These are phyloP conservation scores for Pyrrhoderma noxium DNA, from an alignment of 1,284 basidiomycete species.

Conservation along the genomic window DNA sequence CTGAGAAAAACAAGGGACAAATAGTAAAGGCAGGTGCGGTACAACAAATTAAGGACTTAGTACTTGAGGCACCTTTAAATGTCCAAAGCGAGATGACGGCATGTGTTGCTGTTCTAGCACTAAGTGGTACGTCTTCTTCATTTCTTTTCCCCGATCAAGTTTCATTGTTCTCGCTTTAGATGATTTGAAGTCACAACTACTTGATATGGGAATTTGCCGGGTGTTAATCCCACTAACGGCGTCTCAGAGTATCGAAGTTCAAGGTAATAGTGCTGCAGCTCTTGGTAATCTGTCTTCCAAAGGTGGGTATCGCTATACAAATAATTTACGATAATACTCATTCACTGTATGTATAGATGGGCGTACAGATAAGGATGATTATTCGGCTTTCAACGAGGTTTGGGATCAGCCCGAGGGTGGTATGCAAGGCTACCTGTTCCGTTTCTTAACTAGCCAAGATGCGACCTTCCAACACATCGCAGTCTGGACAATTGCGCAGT, in stretches of 20 bases:
- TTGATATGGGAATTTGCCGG: slow-evolving; percentile 98
- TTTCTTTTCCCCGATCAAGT: neutral
- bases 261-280: slow-evolving; percentile 97
- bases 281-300: slow-evolving; percentile 97
- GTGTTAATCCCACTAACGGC: slow-evolving; percentile 96
- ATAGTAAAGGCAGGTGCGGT: slow-evolving; percentile 99
- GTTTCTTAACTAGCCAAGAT: slow-evolving; percentile 91
- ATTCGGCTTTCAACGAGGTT: slow-evolving; percentile 95
- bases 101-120: slow-evolving; percentile 89
- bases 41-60: slow-evolving; percentile 94
- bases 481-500: slow-evolving; percentile 97
- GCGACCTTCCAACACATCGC: slow-evolving; percentile 99
- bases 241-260: slow-evolving; percentile 94
- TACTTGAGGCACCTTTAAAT: slow-evolving; percentile 90
- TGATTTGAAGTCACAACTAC: slow-evolving; percentile 88
- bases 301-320: slow-evolving; percentile 41
- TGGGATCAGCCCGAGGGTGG: slow-evolving; percentile 98
- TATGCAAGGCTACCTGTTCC: slow-evolving; percentile 90
- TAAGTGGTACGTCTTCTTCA: slow-evolving; percentile 62
- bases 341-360: slow-evolving; percentile 44
- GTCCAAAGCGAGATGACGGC: slow-evolving; percentile 99
- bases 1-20: slow-evolving; percentile 97
- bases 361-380: slow-evolving; percentile 82
- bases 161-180: slow-evolving; percentile 40
- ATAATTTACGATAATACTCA: slow-evolving; percentile 2